These are phyloP conservation scores for Myxozyma udenii DNA, from an alignment of 805 yeast genomes.

Conservation along the genomic window DNA sequence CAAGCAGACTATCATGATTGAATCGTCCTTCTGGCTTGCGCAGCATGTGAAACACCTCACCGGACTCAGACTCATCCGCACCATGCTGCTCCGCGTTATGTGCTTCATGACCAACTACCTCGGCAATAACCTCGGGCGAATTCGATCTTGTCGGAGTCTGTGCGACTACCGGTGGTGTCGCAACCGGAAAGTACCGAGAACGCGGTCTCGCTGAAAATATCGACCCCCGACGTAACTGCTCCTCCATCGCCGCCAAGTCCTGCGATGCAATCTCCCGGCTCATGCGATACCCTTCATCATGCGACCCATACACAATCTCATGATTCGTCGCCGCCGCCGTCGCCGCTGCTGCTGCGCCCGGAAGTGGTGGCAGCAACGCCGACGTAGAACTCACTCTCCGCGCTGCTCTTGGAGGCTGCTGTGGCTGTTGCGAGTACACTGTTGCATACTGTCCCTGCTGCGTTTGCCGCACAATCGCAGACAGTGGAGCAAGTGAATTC, in stretches of 20 bases:
- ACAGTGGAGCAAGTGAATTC: constrained; percentile 34
- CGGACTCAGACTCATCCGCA: neutral
- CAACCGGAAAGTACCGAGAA: neutral
- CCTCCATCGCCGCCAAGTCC: neutral
- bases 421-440: neutral
- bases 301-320: neutral
- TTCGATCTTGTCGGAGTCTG: neutral
- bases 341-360: constrained; percentile 1
- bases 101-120: neutral
- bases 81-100: neutral
- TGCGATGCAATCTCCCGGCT: neutral
- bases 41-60: neutral
- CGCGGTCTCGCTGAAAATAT: neutral
- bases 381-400: constrained; percentile 1
- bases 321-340: neutral
- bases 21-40: neutral
- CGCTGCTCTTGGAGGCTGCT: neutral
- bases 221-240: neutral
- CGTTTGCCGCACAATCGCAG: constrained; percentile 21
- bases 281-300: neutral
- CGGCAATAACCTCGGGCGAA: neutral
- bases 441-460: constrained; percentile 25
- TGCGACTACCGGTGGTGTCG: neutral
- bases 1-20: neutral
- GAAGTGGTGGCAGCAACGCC: constrained; percentile 22